phyloP scores from a whole-genome alignment of 108 stramenopile genomes.

The Pelagomonas calceolata region DNA sequence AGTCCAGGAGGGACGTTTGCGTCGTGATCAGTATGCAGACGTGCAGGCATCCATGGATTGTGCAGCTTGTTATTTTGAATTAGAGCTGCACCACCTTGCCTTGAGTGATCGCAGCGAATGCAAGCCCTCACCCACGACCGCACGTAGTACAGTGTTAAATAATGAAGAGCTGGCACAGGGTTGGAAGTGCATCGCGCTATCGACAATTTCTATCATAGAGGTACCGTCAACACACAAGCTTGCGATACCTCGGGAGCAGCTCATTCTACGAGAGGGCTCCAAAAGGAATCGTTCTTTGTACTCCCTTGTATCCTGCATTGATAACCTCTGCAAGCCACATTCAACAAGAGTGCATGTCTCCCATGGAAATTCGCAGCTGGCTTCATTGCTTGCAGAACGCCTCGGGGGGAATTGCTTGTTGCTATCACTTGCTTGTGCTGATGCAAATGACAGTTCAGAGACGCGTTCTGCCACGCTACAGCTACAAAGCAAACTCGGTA shows the following conservation, averaged over 20 bases:
- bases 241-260: neutral
- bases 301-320: neutral
- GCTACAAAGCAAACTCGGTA: neutral
- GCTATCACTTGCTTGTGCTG: neutral
- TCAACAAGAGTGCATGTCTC: neutral
- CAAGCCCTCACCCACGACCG: too few relatives aligned
- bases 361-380: neutral
- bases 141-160: neutral
- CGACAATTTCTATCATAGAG: slow-evolving; percentile 1
- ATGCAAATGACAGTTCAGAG: neutral
- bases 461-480: neutral
- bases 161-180: neutral
- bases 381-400: neutral
- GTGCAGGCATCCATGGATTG: neutral
- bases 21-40: neutral
- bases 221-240: neutral
- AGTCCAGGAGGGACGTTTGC: neutral
- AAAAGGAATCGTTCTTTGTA: neutral
- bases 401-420: neutral
- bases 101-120: too few relatives aligned
- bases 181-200: neutral
- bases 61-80: neutral
- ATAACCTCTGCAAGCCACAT: neutral
- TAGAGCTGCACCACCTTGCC: neutral
- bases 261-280: neutral